Percentiles rank a stretch among this genome's conserved stretches.
These are phyloP conservation scores for Chaetomidium leptoderma DNA, from an alignment of 495 filamentous ascomycete species.

Conservation along the genomic window DNA sequence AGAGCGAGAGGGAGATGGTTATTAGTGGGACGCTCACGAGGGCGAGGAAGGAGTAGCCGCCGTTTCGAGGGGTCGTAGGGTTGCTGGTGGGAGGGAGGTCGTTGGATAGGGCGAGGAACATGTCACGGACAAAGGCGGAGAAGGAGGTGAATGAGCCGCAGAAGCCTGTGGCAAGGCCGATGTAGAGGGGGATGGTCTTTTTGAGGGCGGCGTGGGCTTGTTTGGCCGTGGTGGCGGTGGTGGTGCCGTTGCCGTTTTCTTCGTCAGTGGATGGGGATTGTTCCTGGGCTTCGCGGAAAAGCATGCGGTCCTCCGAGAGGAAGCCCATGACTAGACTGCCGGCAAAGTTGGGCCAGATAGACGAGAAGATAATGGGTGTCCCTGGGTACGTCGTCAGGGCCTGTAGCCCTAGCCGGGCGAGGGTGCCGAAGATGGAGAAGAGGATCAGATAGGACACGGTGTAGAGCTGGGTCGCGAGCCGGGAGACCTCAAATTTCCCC, in stretches of 20 bases:
- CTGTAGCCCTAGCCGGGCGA: constrained; percentile 77
- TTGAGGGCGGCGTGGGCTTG: constrained; percentile 53
- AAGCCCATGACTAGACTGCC: constrained; percentile 85
- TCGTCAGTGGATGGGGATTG: constrained; percentile 21
- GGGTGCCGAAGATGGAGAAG: constrained; percentile 83
- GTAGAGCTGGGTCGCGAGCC: constrained; percentile 66
- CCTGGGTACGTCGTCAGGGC: constrained; percentile 77
- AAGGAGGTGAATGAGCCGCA: constrained; percentile 92
- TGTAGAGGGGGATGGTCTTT: constrained; percentile 87
- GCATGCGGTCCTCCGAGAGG: constrained; percentile 68
- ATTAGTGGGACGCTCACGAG: constrained; percentile 63
- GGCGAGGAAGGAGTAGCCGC: constrained; percentile 79
- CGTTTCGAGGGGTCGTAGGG: constrained; percentile 50
- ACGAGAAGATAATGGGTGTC: constrained; percentile 65
- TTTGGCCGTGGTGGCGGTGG: constrained; percentile 30
- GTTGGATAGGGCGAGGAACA: constrained; percentile 81
- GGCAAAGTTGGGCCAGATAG: constrained; percentile 88
- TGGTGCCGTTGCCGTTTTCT: constrained; percentile 26
- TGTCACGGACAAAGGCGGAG: constrained; percentile 81
- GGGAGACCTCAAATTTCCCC: constrained; percentile 37
- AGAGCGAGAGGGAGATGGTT: constrained; percentile 64
- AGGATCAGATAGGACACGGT: constrained; percentile 76
- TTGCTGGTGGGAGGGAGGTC: constrained; percentile 39
- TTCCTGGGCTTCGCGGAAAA: constrained; percentile 55
- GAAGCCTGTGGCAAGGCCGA: constrained; percentile 89